phyloP scores from a whole-genome alignment of 202 grass and related monocot genomes.

The Hordeum pubiflorum region DNA sequence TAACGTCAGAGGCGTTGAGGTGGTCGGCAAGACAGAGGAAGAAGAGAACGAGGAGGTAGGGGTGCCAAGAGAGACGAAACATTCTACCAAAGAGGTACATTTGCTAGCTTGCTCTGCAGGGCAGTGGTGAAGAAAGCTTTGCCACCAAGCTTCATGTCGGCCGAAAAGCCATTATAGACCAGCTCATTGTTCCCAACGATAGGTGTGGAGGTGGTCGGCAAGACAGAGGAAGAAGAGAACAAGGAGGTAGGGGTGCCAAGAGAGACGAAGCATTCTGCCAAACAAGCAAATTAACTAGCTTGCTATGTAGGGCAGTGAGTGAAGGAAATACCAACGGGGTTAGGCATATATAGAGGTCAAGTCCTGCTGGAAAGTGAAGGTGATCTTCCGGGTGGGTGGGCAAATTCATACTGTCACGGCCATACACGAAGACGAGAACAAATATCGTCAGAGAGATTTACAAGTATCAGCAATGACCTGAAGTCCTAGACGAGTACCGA shows the following conservation, averaged over 20 bases:
- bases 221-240: not conserved
- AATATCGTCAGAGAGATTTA: too few species aligned
- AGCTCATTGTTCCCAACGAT: not conserved
- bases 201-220: not conserved
- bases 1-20: not conserved
- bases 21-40: not conserved
- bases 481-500: too few species aligned
- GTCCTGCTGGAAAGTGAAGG: not conserved
- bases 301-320: not conserved
- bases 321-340: not conserved
- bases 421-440: too few species aligned
- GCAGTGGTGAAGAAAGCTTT: not conserved
- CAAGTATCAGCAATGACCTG: too few species aligned
- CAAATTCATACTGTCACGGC: not conserved
- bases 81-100: not conserved
- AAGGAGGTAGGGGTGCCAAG: not conserved
- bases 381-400: not conserved
- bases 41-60: not conserved
- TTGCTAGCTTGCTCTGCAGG: not conserved
- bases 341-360: not conserved
- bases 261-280: not conserved
- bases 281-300: not conserved
- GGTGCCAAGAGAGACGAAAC: not conserved
- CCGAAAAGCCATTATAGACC: not conserved
- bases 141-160: not conserved